Evolutionary conservation across 352 stramenopile species (phyloP), one percentile per base, ranked within the genome.

Genomic region (Globisporangium camurandrum): DNA sequence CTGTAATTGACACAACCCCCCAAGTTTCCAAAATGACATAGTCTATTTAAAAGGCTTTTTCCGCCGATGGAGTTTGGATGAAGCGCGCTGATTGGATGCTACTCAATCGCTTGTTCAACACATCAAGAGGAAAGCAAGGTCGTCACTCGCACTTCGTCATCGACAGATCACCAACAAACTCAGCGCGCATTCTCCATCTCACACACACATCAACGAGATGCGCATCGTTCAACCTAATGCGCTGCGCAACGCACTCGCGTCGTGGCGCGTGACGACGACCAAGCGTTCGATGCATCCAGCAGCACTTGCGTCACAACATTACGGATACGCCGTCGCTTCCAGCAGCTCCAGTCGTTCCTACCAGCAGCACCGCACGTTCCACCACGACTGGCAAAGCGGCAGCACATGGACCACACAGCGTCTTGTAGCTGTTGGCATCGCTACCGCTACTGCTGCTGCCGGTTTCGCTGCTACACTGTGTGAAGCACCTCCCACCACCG

Each of bases 381-480:
- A 0, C 34, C 37, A 14, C 28, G 24, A 27, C 40, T 49, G n/a
- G 30, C 49, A 11, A 9, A 41, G 2, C 33, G 34, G 7, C 41
- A 38, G 17, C 37, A 28, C 19, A n/a, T n/a, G 9, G 10, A 12
- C 16, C 38, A 23, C 33, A 22, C 44, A 24, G 28, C 34, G 43
- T 11, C 19, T 58, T 5, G 51, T 22, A 38, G 53, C 30, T 38
- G 46, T 17, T 49, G 53, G 27, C 10, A n/a, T n/a, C n/a, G 30
- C 38, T 16, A 12, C 19, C 8, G 20, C 23, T 20, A 23, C 16
- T 19, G 41, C 45, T 30, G 34, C 31, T 3, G 19, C 39, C 10
- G 54, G 28, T 7, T 26, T 46, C 16, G 24, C 20, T n/a, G 46
- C 58, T 41, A 19, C 36, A 4, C 41, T 45, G 20, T 71, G 68